Conservation (phyloP, 441 rosid genomes). For the Gossypium laxum region DNA sequence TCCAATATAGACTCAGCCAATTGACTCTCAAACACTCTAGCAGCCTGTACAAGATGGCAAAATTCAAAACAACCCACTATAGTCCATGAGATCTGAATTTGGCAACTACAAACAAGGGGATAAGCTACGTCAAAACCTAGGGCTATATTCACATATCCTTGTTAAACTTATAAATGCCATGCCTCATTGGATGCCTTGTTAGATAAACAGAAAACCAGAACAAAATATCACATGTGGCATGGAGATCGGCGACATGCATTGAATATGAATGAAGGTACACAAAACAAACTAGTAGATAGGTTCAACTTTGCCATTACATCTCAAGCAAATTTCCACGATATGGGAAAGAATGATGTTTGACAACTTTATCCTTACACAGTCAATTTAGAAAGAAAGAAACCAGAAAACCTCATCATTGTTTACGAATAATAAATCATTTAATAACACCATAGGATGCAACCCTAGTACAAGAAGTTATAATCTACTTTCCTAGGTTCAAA, state of each 20-base stretch:
- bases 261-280: not conserved
- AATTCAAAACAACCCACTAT: slow-evolving; percentile 4
- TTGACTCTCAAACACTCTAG: slow-evolving; percentile 86
- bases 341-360: not conserved
- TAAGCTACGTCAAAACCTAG: not conserved
- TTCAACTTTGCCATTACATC: not conserved
- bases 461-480: slow-evolving; percentile 4
- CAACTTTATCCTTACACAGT: not conserved
- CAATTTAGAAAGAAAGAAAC: not conserved
- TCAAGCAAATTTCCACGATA: not conserved
- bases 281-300: not conserved
- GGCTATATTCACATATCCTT: not conserved
- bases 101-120: slow-evolving; percentile 6
- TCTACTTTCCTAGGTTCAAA: not conserved
- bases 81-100: slow-evolving; percentile 1
- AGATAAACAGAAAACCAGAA: not conserved
- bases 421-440: not conserved
- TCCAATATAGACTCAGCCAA: slow-evolving; percentile 90
- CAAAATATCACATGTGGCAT: not conserved
- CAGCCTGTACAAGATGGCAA: slow-evolving; percentile 44
- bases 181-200: not conserved
- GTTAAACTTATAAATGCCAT: not conserved
- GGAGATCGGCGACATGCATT: not conserved
- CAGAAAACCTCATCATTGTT: not conserved
- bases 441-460: not conserved